These are phyloP conservation scores for Hyaloscypha finlandica DNA, from an alignment of 495 filamentous ascomycete species.

Conservation along the genomic window DNA sequence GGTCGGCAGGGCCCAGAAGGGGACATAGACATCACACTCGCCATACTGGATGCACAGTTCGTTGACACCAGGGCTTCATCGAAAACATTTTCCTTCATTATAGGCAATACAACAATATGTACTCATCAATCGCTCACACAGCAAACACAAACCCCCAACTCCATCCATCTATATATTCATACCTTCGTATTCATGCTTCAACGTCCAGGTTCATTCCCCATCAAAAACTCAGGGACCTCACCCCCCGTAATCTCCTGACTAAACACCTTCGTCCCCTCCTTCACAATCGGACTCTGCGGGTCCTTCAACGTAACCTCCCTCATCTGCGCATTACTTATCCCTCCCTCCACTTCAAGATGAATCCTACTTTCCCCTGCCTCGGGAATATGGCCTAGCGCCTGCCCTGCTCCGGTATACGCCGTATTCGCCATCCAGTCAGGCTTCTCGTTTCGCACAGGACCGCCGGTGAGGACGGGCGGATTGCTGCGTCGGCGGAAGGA, in stretches of 20 bases:
- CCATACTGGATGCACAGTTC: too few species aligned
- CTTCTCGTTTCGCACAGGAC: constrained; percentile 3
- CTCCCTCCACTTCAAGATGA: constrained; percentile 1
- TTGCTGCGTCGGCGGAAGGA: not conserved
- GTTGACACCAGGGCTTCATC: not conserved
- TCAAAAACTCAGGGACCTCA: not conserved
- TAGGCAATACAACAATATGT: not conserved
- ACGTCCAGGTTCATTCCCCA: not conserved
- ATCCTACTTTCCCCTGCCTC: constrained; percentile 25
- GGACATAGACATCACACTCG: too few species aligned
- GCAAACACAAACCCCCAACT: not conserved
- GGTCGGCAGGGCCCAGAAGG: too few species aligned
- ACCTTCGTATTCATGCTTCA: not conserved
- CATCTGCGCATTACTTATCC: constrained; percentile 7
- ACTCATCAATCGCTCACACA: not conserved
- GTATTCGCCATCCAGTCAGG: not conserved
- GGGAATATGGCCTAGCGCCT: constrained; percentile 22
- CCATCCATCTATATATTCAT: not conserved
- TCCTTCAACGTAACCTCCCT: constrained; percentile 3
- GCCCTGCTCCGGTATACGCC: not conserved
- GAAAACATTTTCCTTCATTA: not conserved
- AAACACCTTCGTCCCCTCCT: not conserved
- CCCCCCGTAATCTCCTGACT: not conserved
- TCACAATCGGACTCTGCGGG: not conserved
- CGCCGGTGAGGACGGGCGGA: constrained; percentile 4